Base-by-base conservation (phyloP, 441 rosid genomes). In the Monsonia emarginata region DNA sequence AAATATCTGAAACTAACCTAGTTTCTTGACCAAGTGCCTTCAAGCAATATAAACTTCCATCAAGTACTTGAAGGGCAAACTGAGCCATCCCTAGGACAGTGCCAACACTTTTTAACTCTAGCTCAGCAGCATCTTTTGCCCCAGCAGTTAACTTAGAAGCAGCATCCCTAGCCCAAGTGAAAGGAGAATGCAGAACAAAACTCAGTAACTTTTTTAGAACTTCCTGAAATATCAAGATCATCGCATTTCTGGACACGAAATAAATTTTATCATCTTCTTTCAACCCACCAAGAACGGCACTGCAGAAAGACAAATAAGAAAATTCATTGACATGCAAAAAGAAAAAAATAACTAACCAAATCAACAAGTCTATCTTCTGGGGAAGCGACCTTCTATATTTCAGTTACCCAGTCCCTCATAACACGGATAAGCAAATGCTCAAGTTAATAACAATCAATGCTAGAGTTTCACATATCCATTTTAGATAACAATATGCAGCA, bases 251-350 rank as follows among this genome's bases (percentile, higher is more conserved):
- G 28, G 96, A 81, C 24, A 84, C 81, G 59, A 90, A 83, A 48
- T 85, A 81, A 71, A 78, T 69, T 60, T 72, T 76, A 72, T 73
- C 61, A 62, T 75, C 86, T 67, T 79, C 80, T 16, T 77, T 65
- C 70, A 85, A 78, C 72, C 96, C 95, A 75, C 97, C 95, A 66
- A 94, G 80, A 77, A 81, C 81, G 75, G 88, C 84, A 71, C 98
- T 90, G 95, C 83, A 84, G 65, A 69, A 46, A 74, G 74, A 65
- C 73, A 61, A 74, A 62, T 27, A 24, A 68, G 64, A 32, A 69
- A 64, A 66, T 22, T 58, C 65, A 38, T 61, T 30, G 62, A 57
- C 1, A 32, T 14, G 63, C 22, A 65, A 67, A 65, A 68, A 38
- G 28, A 56, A 38, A 64, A 11, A 0, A 21, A 64, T 75, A 27